phyloP scores from a whole-genome alignment of 352 stramenopile species.

The Globisporangium ultimum region DNA sequence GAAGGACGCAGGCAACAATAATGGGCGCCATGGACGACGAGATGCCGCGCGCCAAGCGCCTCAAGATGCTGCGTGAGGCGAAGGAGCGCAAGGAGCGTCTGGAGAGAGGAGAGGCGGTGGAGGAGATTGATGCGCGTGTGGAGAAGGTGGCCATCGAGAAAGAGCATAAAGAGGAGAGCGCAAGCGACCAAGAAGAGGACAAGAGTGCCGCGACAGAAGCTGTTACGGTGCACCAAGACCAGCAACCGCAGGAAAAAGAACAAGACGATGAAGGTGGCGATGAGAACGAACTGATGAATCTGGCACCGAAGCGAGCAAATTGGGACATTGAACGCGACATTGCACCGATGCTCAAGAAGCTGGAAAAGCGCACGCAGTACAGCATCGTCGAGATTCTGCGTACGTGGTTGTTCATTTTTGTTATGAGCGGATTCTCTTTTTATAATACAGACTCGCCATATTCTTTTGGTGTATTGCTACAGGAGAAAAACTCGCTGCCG shows the following conservation, averaged over 20 bases:
- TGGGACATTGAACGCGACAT: conserved; percentile 88
- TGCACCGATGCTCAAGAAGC: conserved; percentile 83
- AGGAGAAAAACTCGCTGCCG: conserved; percentile 81
- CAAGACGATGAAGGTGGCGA: conserved; percentile 32
- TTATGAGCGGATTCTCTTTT: not conserved
- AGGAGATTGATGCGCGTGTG: conserved; percentile 7
- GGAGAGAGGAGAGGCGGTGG: conserved; percentile 24
- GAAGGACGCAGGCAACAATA: conserved; percentile 3
- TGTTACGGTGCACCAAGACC: not conserved
- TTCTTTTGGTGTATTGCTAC: not conserved
- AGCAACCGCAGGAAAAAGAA: conserved; percentile 17
- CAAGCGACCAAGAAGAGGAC: conserved; percentile 21
- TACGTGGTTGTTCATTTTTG: conserved; percentile 25
- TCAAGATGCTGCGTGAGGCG: conserved; percentile 82
- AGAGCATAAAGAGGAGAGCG: not conserved
- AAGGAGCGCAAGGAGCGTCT: conserved; percentile 72
- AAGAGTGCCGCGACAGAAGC: conserved; percentile 13
- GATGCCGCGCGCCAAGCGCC: conserved; percentile 77
- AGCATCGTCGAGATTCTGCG: conserved; percentile 84
- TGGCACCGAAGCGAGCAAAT: conserved; percentile 82
- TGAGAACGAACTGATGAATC: conserved; percentile 62
- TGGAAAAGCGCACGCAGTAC: conserved; percentile 83
- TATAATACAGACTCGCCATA: not conserved
- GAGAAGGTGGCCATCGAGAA: conserved; percentile 15
- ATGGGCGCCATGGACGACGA: conserved; percentile 44